Conservation (phyloP, 2,329 filamentous ascomycete species). For the Chrysosporium queenslandicum region DNA sequence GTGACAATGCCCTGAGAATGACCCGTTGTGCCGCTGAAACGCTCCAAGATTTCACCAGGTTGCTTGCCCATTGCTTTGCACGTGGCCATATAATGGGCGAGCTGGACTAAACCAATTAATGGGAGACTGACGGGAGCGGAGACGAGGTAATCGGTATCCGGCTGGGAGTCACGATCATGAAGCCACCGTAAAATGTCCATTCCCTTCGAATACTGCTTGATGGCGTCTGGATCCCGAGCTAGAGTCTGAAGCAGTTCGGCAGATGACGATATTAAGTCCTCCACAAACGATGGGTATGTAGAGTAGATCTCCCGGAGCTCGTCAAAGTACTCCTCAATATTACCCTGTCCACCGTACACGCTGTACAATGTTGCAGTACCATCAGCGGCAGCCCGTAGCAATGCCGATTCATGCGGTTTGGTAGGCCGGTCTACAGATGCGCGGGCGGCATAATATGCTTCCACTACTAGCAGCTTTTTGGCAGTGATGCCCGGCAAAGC, state of each 20-base stretch:
- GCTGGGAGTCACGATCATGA: slow-evolving; percentile 76
- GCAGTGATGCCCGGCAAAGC: slow-evolving; percentile 77
- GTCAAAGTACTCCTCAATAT: slow-evolving; percentile 99
- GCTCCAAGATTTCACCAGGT: slow-evolving; percentile 75
- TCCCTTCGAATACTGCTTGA: slow-evolving; percentile 96
- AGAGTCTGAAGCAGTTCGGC: slow-evolving; percentile 81
- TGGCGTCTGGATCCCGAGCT: slow-evolving; percentile 70
- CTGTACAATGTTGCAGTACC: slow-evolving; percentile 77
- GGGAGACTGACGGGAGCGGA: slow-evolving; percentile 93
- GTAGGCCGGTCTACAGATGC: slow-evolving; percentile 74
- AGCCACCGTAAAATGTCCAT: slow-evolving; percentile 92
- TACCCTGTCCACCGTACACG: slow-evolving; percentile 93
- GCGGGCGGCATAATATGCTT: slow-evolving; percentile 84
- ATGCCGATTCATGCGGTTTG: slow-evolving; percentile 84
- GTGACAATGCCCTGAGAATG: slow-evolving; percentile 96
- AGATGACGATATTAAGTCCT: slow-evolving; percentile 68
- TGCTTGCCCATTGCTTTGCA: slow-evolving; percentile 84
- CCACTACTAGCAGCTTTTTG: slow-evolving; percentile 85
- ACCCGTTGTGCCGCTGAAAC: slow-evolving; percentile 79
- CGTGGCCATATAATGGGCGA: slow-evolving; percentile 89
- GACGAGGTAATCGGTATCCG: slow-evolving; percentile 87
- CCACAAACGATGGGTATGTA: slow-evolving; percentile 84
- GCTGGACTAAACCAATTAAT: slow-evolving; percentile 87
- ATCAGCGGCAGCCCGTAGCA: slow-evolving; percentile 79
- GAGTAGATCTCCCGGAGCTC: slow-evolving; percentile 84